A percentile compares a stretch with the other conserved stretches of the same genome.
phyloP scores from a whole-genome alignment of 345 rosid species.

The Kernera saxatilis region DNA sequence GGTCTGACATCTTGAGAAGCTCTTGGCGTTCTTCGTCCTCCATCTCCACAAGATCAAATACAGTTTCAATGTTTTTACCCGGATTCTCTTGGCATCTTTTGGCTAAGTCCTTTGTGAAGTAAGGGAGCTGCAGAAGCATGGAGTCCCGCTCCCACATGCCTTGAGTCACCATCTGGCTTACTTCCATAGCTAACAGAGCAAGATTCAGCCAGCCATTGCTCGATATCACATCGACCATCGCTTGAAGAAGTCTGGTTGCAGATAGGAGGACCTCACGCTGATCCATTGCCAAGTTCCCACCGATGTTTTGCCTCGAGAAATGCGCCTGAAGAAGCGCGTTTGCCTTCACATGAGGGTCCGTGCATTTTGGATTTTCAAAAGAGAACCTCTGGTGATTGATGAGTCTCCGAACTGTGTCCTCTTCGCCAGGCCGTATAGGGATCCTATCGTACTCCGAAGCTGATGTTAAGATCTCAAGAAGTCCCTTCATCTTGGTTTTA shows the following conservation, averaged over 20 bases:
- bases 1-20: constrained; percentile 66
- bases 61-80: constrained; percentile 64
- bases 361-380: constrained; percentile 65
- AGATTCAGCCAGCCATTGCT: constrained; percentile 90
- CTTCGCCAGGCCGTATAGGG: constrained; percentile 85
- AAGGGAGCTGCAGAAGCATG: constrained; percentile 90
- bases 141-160: constrained; percentile 97
- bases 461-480: constrained; percentile 75
- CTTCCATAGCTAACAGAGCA: constrained; percentile 88
- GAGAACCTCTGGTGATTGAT: constrained; percentile 92
- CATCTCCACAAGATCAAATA: constrained; percentile 89
- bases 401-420: constrained; percentile 66
- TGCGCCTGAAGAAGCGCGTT: constrained; percentile 90
- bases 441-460: constrained; percentile 84
- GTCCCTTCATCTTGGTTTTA: constrained; percentile 92
- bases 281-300: constrained; percentile 68
- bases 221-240: constrained; percentile 85
- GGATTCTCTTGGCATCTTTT: constrained; percentile 81
- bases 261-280: constrained; percentile 78
- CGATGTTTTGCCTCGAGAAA: constrained; percentile 77
- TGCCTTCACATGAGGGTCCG: constrained; percentile 86
- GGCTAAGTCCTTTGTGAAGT: constrained; percentile 76
- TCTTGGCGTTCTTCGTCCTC: constrained; percentile 77
- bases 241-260: constrained; percentile 76
- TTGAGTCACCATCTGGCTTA: constrained; percentile 94